Percentiles rank a stretch among this genome's conserved stretches.
Conservation (phyloP, 768 basidiomycete genomes). For the Mycena olivaceomarginata region DNA sequence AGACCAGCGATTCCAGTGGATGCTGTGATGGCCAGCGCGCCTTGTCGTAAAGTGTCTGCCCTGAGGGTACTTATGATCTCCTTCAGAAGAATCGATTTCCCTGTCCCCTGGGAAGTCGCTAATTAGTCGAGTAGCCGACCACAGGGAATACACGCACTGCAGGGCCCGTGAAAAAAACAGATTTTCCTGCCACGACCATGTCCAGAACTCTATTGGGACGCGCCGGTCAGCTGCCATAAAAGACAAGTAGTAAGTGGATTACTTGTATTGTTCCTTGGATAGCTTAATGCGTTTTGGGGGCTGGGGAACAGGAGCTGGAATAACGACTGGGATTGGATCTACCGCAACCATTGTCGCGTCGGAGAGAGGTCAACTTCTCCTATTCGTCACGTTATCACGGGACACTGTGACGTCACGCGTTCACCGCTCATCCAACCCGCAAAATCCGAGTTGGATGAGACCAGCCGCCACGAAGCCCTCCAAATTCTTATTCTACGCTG, state of each 20-base stretch:
- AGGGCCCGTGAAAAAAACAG: constrained; percentile 85
- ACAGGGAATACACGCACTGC: constrained; percentile 68
- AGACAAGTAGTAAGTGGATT: too few species aligned
- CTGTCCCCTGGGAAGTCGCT: constrained; percentile 64
- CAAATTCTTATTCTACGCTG: too few species aligned
- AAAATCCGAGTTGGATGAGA: too few species aligned
- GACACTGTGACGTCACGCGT: too few species aligned
- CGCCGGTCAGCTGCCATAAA: too few species aligned
- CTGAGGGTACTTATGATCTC: constrained; percentile 70
- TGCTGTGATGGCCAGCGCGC: constrained; percentile 75
- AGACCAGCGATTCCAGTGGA: constrained; percentile 80
- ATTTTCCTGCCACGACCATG: constrained; percentile 71
- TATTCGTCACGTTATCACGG: too few species aligned
- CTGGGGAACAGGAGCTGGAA: not conserved
- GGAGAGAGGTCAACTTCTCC: not conserved
- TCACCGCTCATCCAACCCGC: too few species aligned
- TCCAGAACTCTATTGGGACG: constrained; percentile 53
- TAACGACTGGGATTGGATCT: constrained; percentile 20
- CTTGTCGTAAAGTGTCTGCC: constrained; percentile 47
- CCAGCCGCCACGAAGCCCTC: too few species aligned
- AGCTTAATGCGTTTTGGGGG: constrained; percentile 45
- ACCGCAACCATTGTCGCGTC: not conserved
- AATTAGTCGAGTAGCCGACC: not conserved
- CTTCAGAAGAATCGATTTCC: constrained; percentile 83
- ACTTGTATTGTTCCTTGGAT: constrained; percentile 61